Evolutionary conservation across 2,329 filamentous ascomycete genomes (phyloP).

Genomic region (Diaporthe velutina): DNA sequence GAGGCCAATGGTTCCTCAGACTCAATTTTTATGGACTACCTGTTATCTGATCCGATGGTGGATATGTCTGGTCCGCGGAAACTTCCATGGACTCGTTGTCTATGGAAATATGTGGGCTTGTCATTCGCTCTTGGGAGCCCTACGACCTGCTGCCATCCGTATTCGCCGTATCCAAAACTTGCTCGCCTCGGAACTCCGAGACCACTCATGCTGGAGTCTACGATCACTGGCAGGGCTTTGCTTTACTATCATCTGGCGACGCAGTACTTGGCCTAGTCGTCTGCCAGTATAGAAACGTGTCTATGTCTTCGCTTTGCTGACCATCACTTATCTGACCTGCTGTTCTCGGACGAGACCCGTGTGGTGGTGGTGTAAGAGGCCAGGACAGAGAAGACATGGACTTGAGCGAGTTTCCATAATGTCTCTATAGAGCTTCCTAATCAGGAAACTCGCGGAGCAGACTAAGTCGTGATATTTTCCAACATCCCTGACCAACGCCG

Average conservation of each 20-base stretch:
- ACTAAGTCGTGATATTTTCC: neutral
- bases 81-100: neutral
- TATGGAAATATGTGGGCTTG: neutral
- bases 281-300: neutral
- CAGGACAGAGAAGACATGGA: neutral
- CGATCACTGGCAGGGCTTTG: neutral
- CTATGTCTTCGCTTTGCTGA: neutral
- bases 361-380: neutral
- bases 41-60: conserved; percentile 18
- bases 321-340: neutral
- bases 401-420: conserved; percentile 9
- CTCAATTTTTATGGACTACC: neutral
- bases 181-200: conserved; percentile 9
- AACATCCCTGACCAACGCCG: neutral
- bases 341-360: neutral
- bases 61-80: neutral
- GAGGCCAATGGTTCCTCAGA: neutral
- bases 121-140: neutral
- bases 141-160: neutral
- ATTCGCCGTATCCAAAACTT: neutral
- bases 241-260: neutral
- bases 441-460: neutral
- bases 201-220: neutral
- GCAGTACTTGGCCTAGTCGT: neutral
- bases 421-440: neutral